Evolutionary conservation across 306 rosid species (phyloP).

Genomic region (Acacia acuminata): DNA sequence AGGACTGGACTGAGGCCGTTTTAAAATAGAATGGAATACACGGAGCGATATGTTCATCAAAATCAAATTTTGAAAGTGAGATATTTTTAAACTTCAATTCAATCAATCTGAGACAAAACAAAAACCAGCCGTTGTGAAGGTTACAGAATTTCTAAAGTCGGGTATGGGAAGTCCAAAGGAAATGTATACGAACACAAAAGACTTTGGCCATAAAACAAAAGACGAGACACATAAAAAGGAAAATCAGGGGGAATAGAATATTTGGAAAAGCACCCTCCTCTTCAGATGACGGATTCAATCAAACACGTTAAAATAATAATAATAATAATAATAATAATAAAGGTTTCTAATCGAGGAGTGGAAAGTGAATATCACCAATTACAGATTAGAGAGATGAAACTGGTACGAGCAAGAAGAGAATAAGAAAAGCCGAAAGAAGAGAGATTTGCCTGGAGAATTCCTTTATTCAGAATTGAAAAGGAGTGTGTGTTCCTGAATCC

Average conservation of each 20-base stretch:
- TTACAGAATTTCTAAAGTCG: background rate
- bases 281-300: too few species aligned
- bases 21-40: background rate
- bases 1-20: background rate
- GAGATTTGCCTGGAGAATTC: slow-evolving; percentile 39
- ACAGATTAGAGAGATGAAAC: slow-evolving; percentile 8
- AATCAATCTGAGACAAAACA: background rate
- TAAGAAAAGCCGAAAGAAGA: slow-evolving; percentile 16
- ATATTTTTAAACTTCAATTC: background rate
- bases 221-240: background rate
- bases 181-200: background rate
- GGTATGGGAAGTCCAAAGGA: background rate
- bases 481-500: too few species aligned
- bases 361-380: background rate
- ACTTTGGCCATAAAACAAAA: too few species aligned
- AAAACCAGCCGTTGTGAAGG: background rate
- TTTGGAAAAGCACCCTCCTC: background rate
- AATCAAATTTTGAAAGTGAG: background rate
- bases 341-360: background rate
- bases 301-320: background rate
- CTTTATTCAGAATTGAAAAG: background rate
- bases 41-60: background rate
- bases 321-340: too few species aligned
- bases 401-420: background rate
- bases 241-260: background rate